A percentile compares a stretch with the other conserved stretches of the same genome.
Evolutionary conservation across 176 grass and related monocot genomes (phyloP).

Genomic region (Carex littledalei): DNA sequence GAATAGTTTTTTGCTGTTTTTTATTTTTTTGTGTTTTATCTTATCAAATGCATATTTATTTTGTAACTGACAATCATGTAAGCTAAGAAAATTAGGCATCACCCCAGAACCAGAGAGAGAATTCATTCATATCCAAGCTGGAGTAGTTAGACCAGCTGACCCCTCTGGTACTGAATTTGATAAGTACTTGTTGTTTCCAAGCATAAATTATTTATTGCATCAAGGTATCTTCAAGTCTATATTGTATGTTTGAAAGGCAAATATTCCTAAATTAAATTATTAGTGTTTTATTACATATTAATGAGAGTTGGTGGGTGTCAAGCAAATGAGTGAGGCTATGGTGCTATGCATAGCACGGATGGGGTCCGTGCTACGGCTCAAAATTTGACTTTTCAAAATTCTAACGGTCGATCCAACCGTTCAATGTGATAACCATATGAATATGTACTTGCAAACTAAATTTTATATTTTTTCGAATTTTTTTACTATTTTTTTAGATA

Average conservation of each 20-base stretch:
- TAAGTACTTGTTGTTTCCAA: not conserved
- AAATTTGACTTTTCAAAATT: too few species aligned
- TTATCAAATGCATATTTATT: slow-evolving; percentile 5
- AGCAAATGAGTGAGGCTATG: too few species aligned
- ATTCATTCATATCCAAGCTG: not conserved
- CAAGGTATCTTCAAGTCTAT: not conserved
- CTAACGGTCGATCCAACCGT: too few species aligned
- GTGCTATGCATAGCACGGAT: too few species aligned
- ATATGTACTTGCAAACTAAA: too few species aligned
- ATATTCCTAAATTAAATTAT: not conserved
- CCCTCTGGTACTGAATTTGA: not conserved
- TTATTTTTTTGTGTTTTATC: not conserved
- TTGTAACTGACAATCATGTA: not conserved
- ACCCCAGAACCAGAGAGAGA: not conserved
- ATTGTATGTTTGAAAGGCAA: not conserved
- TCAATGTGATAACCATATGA: too few species aligned
- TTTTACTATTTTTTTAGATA: too few species aligned
- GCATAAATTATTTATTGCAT: not conserved
- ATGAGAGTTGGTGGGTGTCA: not conserved
- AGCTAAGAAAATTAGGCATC: not conserved
- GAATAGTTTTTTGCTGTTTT: not conserved
- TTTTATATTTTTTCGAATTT: too few species aligned
- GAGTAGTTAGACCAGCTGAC: not conserved
- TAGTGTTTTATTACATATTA: not conserved
- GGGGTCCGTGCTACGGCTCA: too few species aligned